These are phyloP conservation scores for Termitomyces sp. DNA, from an alignment of 768 basidiomycete species.

Conservation along the genomic window DNA sequence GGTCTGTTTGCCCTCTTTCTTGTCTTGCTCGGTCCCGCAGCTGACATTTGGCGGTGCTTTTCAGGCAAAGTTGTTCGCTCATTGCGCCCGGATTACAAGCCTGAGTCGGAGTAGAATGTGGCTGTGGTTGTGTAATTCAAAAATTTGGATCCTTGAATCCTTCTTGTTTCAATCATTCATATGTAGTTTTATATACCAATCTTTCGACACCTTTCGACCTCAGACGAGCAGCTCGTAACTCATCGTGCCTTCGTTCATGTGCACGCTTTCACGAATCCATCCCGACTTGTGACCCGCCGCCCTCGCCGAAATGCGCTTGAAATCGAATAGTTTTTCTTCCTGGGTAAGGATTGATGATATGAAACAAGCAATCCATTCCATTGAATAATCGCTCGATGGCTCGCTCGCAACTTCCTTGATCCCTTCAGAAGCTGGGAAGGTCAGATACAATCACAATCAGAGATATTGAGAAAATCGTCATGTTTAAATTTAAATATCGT, in stretches of 20 bases:
- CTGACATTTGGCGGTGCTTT: neutral
- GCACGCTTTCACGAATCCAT: too few relatives aligned
- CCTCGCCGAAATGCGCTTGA: neutral
- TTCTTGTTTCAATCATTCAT: neutral
- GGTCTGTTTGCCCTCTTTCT: conserved; percentile 36
- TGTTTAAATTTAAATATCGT: conserved; percentile 14
- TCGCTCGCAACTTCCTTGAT: conserved; percentile 18
- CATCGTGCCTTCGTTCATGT: too few relatives aligned
- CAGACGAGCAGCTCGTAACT: neutral
- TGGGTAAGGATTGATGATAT: conserved; percentile 14
- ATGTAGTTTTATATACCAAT: conserved; percentile 11
- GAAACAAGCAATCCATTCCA: conserved; percentile 9
- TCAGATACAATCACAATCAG: neutral
- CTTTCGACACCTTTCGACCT: neutral
- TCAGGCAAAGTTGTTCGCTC: conserved; percentile 88
- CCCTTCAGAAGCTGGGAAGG: conserved; percentile 20
- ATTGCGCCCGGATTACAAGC: conserved; percentile 80
- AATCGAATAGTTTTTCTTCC: conserved; percentile 4
- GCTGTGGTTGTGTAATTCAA: neutral
- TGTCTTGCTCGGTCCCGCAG: neutral
- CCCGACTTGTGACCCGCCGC: too few relatives aligned
- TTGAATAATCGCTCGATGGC: conserved; percentile 12
- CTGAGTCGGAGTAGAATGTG: conserved; percentile 33
- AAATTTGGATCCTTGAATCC: neutral
- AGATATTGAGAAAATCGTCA: neutral